phyloP scores from a whole-genome alignment of 2,329 filamentous ascomycete genomes.

The Sphaerulina populicola region DNA sequence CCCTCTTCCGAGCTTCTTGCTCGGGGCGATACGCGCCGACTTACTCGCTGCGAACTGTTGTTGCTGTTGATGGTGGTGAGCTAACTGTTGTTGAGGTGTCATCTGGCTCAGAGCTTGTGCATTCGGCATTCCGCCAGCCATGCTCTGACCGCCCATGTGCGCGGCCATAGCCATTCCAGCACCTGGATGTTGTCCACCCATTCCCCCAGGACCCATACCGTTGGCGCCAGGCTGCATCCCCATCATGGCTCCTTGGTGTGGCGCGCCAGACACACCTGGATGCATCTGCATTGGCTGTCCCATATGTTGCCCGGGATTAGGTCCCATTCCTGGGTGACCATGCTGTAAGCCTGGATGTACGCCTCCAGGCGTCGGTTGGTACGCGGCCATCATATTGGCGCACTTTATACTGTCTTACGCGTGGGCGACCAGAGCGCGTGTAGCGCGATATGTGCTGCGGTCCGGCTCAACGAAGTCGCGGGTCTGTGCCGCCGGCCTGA shows the following conservation, averaged over 20 bases:
- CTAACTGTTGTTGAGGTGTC: slow-evolving; percentile 53
- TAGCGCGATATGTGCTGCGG: background rate
- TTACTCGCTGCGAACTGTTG: slow-evolving; percentile 30
- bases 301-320: slow-evolving; percentile 62
- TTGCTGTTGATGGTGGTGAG: slow-evolving; percentile 27
- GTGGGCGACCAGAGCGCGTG: slow-evolving; percentile 31
- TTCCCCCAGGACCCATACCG: slow-evolving; percentile 41
- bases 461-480: slow-evolving; percentile 10
- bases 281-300: slow-evolving; percentile 59
- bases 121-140: slow-evolving; percentile 47
- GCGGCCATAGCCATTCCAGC: slow-evolving; percentile 31
- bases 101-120: slow-evolving; percentile 65
- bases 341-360: slow-evolving; percentile 60
- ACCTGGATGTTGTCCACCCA: slow-evolving; percentile 29
- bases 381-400: slow-evolving; percentile 61
- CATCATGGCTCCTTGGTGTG: slow-evolving; percentile 61
- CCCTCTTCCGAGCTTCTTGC: background rate
- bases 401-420: slow-evolving; percentile 13
- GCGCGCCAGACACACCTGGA: slow-evolving; percentile 63
- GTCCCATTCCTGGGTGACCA: slow-evolving; percentile 55
- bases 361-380: slow-evolving; percentile 59
- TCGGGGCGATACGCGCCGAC: slow-evolving; percentile 15
- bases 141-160: slow-evolving; percentile 34
- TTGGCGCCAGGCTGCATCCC: slow-evolving; percentile 62
- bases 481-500: slow-evolving; percentile 22